phyloP scores from a whole-genome alignment of 208 protist genomes.

The Trypanosoma rangeli region DNA sequence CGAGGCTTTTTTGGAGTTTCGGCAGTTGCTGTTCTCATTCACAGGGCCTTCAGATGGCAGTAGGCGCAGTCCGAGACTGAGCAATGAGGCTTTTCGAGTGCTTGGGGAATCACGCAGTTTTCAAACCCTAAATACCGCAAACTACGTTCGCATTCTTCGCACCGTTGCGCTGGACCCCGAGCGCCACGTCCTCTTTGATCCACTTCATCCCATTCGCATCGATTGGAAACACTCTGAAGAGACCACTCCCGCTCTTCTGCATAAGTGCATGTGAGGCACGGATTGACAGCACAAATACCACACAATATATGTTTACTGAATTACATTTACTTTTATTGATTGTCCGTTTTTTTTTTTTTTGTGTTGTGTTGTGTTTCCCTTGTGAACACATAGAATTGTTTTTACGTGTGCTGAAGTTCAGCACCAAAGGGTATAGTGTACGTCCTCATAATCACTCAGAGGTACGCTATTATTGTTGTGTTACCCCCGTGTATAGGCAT shows the following conservation, averaged over 20 bases:
- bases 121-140: slow-evolving; percentile 54
- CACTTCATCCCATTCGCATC: slow-evolving; percentile 22
- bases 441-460: neutral
- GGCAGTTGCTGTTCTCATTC: slow-evolving; percentile 25
- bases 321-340: neutral
- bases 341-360: slow-evolving; percentile 7
- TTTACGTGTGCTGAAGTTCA: neutral
- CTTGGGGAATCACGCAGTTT: slow-evolving; percentile 34
- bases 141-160: slow-evolving; percentile 55
- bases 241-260: slow-evolving; percentile 14
- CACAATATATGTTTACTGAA: neutral
- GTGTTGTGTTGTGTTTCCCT: neutral
- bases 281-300: neutral
- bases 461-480: neutral
- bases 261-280: neutral
- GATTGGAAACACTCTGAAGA: slow-evolving; percentile 20
- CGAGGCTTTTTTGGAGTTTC: slow-evolving; percentile 44
- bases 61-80: slow-evolving; percentile 21
- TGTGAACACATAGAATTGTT: neutral
- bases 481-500: neutral
- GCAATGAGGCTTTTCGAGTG: slow-evolving; percentile 8
- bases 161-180: slow-evolving; percentile 20
- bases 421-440: neutral
- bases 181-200: slow-evolving; percentile 38
- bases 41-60: slow-evolving; percentile 10